Base-by-base conservation (phyloP, 2,329 filamentous ascomycete genomes). In the Colletotrichum limetticola region DNA sequence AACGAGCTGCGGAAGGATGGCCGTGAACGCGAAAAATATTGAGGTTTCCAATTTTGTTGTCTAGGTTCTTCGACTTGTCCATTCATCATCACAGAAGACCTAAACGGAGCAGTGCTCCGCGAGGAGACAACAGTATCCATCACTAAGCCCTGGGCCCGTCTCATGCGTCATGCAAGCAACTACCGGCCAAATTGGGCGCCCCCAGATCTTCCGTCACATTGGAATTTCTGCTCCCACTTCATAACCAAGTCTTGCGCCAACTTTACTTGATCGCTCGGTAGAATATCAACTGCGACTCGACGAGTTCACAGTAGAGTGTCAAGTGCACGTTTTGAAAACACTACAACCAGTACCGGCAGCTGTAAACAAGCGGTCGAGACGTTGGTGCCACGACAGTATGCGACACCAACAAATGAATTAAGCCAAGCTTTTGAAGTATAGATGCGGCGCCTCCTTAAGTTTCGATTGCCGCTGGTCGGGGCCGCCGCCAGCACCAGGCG, bases 161-260 rank as follows among this genome's bases (percentile, higher is more conserved):
- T 35, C 61, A 52, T 69, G 60, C 46, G 55, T 65, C 66, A 61
- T 60, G 55, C 70, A 72, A 28, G 22, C 53, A 32, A 69, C 9
- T 65, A 60, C 55, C 60, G 70, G 70, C 61, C 70, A 37, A 19
- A 35, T 61, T 46, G 46, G 53, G 16, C 46, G 22, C 28, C 59
- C 55, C 66, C 70, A 37, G 66, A 56, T 61, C 65, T 69, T 30
- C 60, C 26, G 35, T 70, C 46, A 26, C 26, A 16, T 58, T 56
- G 24, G 9, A 16, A 42, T 42, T 19, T 26, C 56, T 62, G 14
- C 56, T 22, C 7, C 30, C 28, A 59, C 3, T 24, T 28, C 24
- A 59, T 56, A 42, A 24, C 24, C n/a, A n/a, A 22, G 24, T 42
- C 22, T n/a, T 26, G 16, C 42, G 53, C 24, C 22, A 26, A 24